Evolutionary conservation across 2,329 filamentous ascomycete species (phyloP).

Genomic region (Arachnomyces sp.): DNA sequence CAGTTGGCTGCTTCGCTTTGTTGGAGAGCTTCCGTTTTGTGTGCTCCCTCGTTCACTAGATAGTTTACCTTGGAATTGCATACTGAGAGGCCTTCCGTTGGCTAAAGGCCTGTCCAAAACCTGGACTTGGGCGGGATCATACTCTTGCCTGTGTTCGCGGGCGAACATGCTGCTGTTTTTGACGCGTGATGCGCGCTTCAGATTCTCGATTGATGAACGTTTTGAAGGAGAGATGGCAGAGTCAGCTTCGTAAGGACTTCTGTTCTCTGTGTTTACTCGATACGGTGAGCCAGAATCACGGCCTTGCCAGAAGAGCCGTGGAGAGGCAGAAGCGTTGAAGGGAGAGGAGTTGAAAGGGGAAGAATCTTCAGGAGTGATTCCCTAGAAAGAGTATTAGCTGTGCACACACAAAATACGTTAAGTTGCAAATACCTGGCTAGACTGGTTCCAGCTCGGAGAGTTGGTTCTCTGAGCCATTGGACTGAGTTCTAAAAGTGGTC

Average conservation of each 20-base stretch:
- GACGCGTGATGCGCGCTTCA: conserved; percentile 89
- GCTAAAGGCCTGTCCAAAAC: conserved; percentile 76
- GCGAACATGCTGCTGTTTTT: conserved; percentile 98
- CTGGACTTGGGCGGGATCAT: conserved; percentile 72
- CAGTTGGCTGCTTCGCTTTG: conserved; percentile 9
- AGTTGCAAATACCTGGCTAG: conserved; percentile 53
- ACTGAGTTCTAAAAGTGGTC: conserved; percentile 82
- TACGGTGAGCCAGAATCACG: conserved; percentile 61
- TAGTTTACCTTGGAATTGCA: conserved; percentile 61
- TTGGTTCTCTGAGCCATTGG: conserved; percentile 80
- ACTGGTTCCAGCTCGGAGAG: conserved; percentile 82
- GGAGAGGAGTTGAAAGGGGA: conserved; percentile 84
- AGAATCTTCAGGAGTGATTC: conserved; percentile 62
- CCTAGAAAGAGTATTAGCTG: conserved; percentile 46
- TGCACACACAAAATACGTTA: no score
- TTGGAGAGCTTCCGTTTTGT: conserved; percentile 39
- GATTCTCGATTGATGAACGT: conserved; percentile 86
- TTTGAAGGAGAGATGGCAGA: conserved; percentile 65
- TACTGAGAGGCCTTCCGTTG: conserved; percentile 49
- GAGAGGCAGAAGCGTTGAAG: conserved; percentile 57
- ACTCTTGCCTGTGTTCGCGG: conserved; percentile 84
- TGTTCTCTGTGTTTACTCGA: conserved; percentile 63
- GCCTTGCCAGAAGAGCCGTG: conserved; percentile 83
- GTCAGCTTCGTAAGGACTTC: conserved; percentile 49
- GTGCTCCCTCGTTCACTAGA: conserved; percentile 28